Base-by-base conservation (phyloP, 192 early-diverging fungal genomes). In the Gamsiella multidivaricata region DNA sequence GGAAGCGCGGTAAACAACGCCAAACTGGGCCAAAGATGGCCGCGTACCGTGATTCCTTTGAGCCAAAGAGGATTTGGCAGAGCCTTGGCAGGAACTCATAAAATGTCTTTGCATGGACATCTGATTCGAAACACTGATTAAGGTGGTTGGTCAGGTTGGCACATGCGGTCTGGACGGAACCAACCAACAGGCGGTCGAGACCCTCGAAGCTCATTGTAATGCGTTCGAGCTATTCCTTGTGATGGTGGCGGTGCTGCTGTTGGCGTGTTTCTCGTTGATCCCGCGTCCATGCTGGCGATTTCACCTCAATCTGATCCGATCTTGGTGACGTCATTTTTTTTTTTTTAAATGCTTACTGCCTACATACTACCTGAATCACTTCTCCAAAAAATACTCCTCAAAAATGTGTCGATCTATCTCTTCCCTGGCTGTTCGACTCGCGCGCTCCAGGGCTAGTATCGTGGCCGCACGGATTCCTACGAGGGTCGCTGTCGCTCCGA, bases 71-170 rank as follows among this genome's bases (percentile, higher is more conserved):
- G 41, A 78, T 78, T 33, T 78, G 60, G 32, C 74, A 78, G 11
- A 78, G 74, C 23, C 60, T 42, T 26, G 74, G 74, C 41, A 78
- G 54, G 41, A 78, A 78, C 31, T 78, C 74, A 22, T 63, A 69
- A 45, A 78, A 78, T 25, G 42, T 78, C 49, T 78, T 78, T n/a
- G 74, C 74, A 47, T 69, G 66, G 18, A 55, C 74, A 47, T 78
- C 74, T 10, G 74, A 78, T 11, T 78, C 74, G 41, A 68, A 56
- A 28, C 65, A 78, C 57, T 64, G 59, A 11, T 61, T 61, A 10
- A 78, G 54, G 25, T 78, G 74, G 54, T 58, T 68, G 54, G 60
- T 63, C 23, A 78, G 49, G 36, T 78, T 78, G n/a, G 53, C 61
- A 36, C 74, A 69, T 12, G 74, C 74, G 17, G 65, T 78, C 12